Base-by-base conservation (phyloP, 352 stramenopile genomes). In the Hyaloperonospora arabidopsidis region DNA sequence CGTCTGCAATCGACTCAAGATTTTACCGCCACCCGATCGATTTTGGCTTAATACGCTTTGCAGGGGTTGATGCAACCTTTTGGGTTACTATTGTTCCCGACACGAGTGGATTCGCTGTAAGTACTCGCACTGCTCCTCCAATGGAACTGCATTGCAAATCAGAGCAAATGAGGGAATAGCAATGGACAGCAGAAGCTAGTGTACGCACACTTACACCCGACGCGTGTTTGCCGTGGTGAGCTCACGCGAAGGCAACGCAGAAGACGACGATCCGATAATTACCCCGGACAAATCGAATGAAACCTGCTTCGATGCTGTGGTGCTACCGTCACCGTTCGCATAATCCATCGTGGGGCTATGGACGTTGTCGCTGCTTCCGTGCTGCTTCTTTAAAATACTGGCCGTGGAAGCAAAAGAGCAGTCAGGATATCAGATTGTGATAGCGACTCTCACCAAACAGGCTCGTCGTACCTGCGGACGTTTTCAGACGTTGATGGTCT, bases 301-400 rank as follows among this genome's bases (percentile, higher is more conserved):
- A 2, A 90, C 77, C 63, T 87, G 77, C 65, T 87, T 89, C 22
- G 57, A 54, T n/a, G 40, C 41, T 11, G 45, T 38, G 19, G 18
- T 40, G 19, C n/a, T 43, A 60, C 46, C 29, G 36, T 40, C 51
- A 43, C n/a, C 49, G 22, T 23, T 13, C 23, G 14, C 52, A 40
- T 19, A 39, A 43, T 23, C 40, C 17, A 57, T 2, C 23, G 43
- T 10, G 48, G 48, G 13, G 22, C 59, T 23, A 35, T 61, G 12
- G 0, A 40, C 1, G 13, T 6, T 25, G 48, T 54, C 38, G 23
- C 52, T 55, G 34, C 65, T 56, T 7, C 65, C 38, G 46, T 72
- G 62, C 47, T 73, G 73, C 54, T 86, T 87, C 58, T 89, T 89
- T 1, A 89, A 65, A 47, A 89, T 89, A 57, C 79, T 89, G 36